Evolutionary conservation across 306 rosid genomes (phyloP).

Genomic region (Neltuma alba): DNA sequence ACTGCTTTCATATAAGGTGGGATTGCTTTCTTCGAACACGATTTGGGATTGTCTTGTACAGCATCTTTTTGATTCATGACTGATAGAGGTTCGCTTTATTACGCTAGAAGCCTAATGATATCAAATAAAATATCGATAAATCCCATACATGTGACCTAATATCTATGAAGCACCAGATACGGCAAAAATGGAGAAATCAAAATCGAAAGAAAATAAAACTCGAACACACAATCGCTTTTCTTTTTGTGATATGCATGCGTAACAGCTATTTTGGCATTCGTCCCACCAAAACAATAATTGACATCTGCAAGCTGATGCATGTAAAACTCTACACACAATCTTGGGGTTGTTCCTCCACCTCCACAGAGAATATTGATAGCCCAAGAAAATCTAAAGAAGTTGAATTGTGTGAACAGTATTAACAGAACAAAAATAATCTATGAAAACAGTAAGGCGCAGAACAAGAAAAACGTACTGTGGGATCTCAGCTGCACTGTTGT

Average conservation of each 20-base stretch:
- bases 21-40: constrained; percentile 48
- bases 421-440: not conserved
- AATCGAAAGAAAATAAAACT: not conserved
- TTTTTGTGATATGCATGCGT: not conserved
- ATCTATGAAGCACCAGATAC: not conserved
- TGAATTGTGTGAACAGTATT: not conserved
- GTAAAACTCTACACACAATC: constrained; percentile 1
- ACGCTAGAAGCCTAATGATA: constrained; percentile 19
- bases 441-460: not conserved
- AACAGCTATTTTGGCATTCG: not conserved
- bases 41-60: constrained; percentile 35
- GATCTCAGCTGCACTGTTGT: not conserved
- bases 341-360: not conserved
- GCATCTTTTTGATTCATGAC: constrained; percentile 42
- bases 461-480: constrained; percentile 2
- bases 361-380: not conserved
- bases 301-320: not conserved
- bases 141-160: not conserved
- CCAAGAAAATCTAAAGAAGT: constrained; percentile 13
- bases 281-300: not conserved
- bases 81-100: constrained; percentile 16
- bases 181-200: not conserved
- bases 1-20: constrained; percentile 90
- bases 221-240: not conserved
- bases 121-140: not conserved